A percentile compares a stretch with the other conserved stretches of the same genome.
Conservation (phyloP, 2,329 filamentous ascomycete genomes). For the Alternaria viburni region DNA sequence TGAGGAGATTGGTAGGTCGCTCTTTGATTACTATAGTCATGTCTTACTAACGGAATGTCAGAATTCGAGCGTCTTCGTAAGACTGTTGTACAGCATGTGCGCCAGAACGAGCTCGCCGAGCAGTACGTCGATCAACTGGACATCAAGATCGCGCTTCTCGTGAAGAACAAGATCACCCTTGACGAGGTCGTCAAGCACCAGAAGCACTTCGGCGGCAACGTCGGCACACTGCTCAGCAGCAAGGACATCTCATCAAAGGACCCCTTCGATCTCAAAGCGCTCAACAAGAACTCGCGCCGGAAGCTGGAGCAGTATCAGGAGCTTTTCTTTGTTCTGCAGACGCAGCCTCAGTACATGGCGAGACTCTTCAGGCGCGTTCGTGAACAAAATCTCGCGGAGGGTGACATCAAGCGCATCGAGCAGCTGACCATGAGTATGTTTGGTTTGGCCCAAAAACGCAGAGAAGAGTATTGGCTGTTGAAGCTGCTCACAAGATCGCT, state of each 20-base stretch:
- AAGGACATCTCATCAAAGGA: conserved; percentile 87
- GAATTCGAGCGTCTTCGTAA: conserved; percentile 95
- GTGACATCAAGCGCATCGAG: conserved; percentile 90
- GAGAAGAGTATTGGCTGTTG: conserved; percentile 95
- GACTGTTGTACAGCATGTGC: conserved; percentile 94
- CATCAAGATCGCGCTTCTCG: conserved; percentile 96
- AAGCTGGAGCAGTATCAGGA: conserved; percentile 98
- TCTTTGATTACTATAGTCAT: too few species aligned
- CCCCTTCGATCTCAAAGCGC: conserved; percentile 92
- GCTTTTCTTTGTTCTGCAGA: conserved; percentile 95
- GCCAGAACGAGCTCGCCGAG: conserved; percentile 95
- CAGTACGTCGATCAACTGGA: conserved; percentile 98
- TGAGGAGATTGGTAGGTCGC: conserved; percentile 75
- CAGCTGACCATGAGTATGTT: conserved; percentile 96
- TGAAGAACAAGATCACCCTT: conserved; percentile 99
- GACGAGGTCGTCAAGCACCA: conserved; percentile 98
- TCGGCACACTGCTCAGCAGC: conserved; percentile 83
- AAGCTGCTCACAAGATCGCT: conserved; percentile 85
- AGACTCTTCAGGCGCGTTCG: conserved; percentile 84
- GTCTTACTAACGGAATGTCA: conserved; percentile 29
- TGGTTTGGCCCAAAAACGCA: conserved; percentile 93
- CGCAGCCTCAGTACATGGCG: conserved; percentile 92
- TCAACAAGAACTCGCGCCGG: conserved; percentile 94
- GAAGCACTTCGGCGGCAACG: conserved; percentile 90
- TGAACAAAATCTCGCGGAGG: conserved; percentile 84